A percentile compares a stretch with the other conserved stretches of the same genome.
Evolutionary conservation across 2,329 filamentous ascomycete genomes (phyloP).

Genomic region (Coleophoma crateriformis): DNA sequence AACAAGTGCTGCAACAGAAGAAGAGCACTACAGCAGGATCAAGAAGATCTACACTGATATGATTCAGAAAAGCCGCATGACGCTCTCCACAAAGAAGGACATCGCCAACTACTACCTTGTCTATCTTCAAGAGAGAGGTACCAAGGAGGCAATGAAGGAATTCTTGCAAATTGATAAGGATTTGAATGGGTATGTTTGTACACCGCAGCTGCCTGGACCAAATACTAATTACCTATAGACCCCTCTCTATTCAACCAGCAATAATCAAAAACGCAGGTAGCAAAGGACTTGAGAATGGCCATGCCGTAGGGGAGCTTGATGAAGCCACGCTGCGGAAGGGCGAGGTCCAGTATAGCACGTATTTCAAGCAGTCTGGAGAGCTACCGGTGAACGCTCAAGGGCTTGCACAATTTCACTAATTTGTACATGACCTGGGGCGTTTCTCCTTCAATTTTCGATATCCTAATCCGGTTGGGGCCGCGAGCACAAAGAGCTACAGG

Average conservation of each 20-base stretch:
- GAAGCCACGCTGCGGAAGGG: slow-evolving; percentile 34
- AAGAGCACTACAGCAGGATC: slow-evolving; percentile 65
- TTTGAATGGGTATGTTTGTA: slow-evolving; percentile 67
- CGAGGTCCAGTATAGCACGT: slow-evolving; percentile 36
- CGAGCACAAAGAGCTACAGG: no score
- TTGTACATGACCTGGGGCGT: not conserved
- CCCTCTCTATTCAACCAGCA: slow-evolving; percentile 34
- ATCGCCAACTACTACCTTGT: slow-evolving; percentile 73
- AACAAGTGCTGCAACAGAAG: slow-evolving; percentile 57
- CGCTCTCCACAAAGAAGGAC: slow-evolving; percentile 62
- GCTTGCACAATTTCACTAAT: slow-evolving; percentile 20
- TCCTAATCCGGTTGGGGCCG: not conserved
- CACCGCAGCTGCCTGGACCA: not conserved
- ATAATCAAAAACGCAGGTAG: slow-evolving; percentile 28
- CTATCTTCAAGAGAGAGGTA: slow-evolving; percentile 78
- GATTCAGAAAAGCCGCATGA: slow-evolving; percentile 65
- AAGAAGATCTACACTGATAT: slow-evolving; percentile 76
- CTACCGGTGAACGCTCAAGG: slow-evolving; percentile 19
- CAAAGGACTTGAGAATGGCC: slow-evolving; percentile 36
- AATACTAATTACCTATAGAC: slow-evolving; percentile 25
- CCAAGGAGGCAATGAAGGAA: slow-evolving; percentile 78
- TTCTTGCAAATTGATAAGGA: slow-evolving; percentile 80
- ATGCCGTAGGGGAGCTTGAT: slow-evolving; percentile 33
- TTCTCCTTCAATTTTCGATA: not conserved
- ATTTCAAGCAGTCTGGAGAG: slow-evolving; percentile 29